Conservation (phyloP, 345 rosid species). For the Heritiera fomes region DNA sequence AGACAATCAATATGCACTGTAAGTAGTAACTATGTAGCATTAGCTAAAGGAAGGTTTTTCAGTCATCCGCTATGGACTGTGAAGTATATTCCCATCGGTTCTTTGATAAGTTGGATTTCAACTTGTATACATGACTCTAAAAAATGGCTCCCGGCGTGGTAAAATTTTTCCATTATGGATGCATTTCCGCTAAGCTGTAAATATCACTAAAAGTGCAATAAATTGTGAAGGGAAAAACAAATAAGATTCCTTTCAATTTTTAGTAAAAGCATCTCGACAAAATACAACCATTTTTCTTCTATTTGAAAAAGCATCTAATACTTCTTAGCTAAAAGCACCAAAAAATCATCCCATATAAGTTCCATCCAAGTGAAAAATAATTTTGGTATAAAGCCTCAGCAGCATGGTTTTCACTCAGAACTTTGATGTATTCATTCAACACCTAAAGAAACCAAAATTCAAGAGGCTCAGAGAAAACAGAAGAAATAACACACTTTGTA, state of each 20-base stretch:
- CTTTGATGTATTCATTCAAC: not conserved
- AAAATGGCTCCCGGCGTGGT: not conserved
- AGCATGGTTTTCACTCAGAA: not conserved
- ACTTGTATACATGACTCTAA: not conserved
- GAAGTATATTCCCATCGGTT: not conserved
- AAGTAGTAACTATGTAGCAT: not conserved
- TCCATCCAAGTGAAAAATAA: not conserved
- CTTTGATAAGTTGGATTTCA: not conserved
- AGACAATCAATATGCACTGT: not conserved
- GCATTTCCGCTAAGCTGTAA: not conserved
- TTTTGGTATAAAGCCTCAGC: not conserved
- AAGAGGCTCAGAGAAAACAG: not conserved
- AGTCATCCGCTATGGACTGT: not conserved
- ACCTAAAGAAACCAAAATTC: not conserved
- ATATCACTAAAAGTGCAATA: not conserved
- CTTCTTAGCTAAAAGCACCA: conserved; percentile 1
- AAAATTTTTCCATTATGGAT: not conserved
- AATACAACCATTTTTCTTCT: not conserved
- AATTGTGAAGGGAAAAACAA: not conserved
- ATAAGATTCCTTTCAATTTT: not conserved
- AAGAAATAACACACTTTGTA: not conserved
- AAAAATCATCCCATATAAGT: not conserved
- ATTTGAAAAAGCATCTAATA: not conserved
- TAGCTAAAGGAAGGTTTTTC: not conserved
- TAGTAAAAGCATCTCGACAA: not conserved